These are phyloP conservation scores for Guillardia theta DNA, from an alignment of 78 protist genomes.

Conservation along the genomic window DNA sequence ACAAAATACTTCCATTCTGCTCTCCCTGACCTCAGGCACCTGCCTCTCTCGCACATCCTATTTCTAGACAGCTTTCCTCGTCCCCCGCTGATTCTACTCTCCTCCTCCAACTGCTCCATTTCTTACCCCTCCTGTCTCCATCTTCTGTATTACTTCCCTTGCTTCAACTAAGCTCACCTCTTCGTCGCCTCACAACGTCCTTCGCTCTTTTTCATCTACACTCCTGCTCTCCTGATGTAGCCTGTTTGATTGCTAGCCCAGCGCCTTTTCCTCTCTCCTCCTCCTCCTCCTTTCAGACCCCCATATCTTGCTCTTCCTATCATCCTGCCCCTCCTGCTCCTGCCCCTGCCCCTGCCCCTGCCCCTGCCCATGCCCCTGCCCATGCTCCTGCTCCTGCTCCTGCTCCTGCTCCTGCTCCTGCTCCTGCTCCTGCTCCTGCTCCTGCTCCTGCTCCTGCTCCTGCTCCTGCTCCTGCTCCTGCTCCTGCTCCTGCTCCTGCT, in stretches of 20 bases:
- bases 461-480: neutral
- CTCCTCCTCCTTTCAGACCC: neutral
- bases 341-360: neutral
- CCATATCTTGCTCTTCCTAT: neutral
- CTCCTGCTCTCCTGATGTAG: neutral
- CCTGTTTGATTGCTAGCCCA: neutral
- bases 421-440: neutral
- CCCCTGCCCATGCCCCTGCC: neutral
- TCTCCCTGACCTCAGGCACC: too few species aligned
- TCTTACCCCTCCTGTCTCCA: too few species aligned
- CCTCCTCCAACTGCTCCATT: too few species aligned
- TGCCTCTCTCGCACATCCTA: too few species aligned
- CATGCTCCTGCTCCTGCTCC: neutral
- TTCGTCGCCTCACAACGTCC: too few species aligned
- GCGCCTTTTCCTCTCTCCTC: neutral
- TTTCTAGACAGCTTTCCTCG: too few species aligned
- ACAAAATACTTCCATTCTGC: too few species aligned
- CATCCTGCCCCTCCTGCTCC: neutral
- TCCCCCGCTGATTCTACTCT: too few species aligned
- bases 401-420: neutral
- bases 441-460: neutral
- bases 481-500: neutral
- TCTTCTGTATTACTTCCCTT: too few species aligned
- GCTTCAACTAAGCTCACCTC: too few species aligned
- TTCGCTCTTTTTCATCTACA: too few species aligned